These are phyloP conservation scores for Hypholoma sublateritium DNA, from an alignment of 768 basidiomycete species.

Conservation along the genomic window DNA sequence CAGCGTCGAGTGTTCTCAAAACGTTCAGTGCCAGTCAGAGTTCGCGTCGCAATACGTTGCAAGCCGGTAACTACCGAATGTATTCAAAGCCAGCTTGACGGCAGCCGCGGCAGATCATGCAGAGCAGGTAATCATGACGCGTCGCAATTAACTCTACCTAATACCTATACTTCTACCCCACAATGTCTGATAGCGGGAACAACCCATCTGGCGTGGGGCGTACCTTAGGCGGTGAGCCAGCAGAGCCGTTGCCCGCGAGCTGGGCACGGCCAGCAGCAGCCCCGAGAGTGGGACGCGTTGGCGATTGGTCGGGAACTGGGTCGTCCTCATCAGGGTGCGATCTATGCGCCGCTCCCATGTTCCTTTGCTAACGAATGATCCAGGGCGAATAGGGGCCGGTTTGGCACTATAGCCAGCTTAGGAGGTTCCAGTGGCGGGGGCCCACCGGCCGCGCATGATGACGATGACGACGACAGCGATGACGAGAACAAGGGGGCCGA, in stretches of 20 bases:
- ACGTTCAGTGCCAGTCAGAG: too few species aligned
- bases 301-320: slow-evolving; percentile 38
- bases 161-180: neutral
- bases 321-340: slow-evolving; percentile 27
- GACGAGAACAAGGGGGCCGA: slow-evolving; percentile 52
- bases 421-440: slow-evolving; percentile 17
- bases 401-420: slow-evolving; percentile 30
- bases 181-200: slow-evolving; percentile 38
- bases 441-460: slow-evolving; percentile 29
- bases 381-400: slow-evolving; percentile 22
- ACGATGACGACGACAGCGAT: slow-evolving; percentile 54
- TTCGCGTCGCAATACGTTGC: too few species aligned
- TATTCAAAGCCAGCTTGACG: too few species aligned
- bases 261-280: slow-evolving; percentile 41
- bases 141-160: neutral
- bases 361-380: neutral
- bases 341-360: neutral
- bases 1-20: too few species aligned
- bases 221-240: slow-evolving; percentile 46
- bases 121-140: too few species aligned
- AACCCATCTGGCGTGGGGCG: slow-evolving; percentile 36
- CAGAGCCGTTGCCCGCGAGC: slow-evolving; percentile 46
- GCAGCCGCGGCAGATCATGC: too few species aligned
- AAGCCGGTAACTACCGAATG: too few species aligned
- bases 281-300: slow-evolving; percentile 52